A percentile compares a stretch with the other conserved stretches of the same genome.
These are phyloP conservation scores for Hapsidospora chrysogenum DNA, from an alignment of 495 filamentous ascomycete species.

Conservation along the genomic window DNA sequence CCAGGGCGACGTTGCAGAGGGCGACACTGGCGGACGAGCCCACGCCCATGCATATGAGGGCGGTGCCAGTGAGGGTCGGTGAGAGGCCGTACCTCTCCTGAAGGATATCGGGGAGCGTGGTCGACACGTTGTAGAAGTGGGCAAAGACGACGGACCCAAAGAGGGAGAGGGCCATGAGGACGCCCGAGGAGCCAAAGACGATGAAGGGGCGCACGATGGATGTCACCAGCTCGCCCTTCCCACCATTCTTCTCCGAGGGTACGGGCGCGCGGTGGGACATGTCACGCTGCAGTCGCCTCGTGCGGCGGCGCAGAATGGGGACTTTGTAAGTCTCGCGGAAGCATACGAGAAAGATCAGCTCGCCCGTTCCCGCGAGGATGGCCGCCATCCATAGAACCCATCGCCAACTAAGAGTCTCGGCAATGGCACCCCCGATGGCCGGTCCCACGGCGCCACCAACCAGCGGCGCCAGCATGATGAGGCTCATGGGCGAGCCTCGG, in stretches of 20 bases:
- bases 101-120: constrained; percentile 34
- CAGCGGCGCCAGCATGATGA: constrained; percentile 36
- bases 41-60: constrained; percentile 31
- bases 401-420: constrained; percentile 40
- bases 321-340: constrained; percentile 37
- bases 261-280: constrained; percentile 22
- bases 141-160: constrained; percentile 32
- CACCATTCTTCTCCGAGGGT: constrained; percentile 19
- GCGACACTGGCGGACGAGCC: constrained; percentile 32
- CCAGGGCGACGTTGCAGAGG: constrained; percentile 25
- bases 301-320: constrained; percentile 26
- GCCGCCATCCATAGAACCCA: constrained; percentile 36
- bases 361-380: constrained; percentile 30
- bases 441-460: constrained; percentile 43
- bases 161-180: constrained; percentile 31
- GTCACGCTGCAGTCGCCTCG: constrained; percentile 21
- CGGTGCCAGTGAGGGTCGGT: constrained; percentile 24
- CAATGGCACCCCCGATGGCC: constrained; percentile 39
- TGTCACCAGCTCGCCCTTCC: constrained; percentile 8
- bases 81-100: constrained; percentile 26
- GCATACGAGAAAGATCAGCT: constrained; percentile 20
- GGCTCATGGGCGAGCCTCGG: constrained; percentile 34
- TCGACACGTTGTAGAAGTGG: constrained; percentile 36
- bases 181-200: constrained; percentile 28
- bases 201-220: constrained; percentile 28